These are phyloP conservation scores for Ophiognomonia clavigignenti-juglandacearum DNA, from an alignment of 2,329 filamentous ascomycete genomes.

Conservation along the genomic window DNA sequence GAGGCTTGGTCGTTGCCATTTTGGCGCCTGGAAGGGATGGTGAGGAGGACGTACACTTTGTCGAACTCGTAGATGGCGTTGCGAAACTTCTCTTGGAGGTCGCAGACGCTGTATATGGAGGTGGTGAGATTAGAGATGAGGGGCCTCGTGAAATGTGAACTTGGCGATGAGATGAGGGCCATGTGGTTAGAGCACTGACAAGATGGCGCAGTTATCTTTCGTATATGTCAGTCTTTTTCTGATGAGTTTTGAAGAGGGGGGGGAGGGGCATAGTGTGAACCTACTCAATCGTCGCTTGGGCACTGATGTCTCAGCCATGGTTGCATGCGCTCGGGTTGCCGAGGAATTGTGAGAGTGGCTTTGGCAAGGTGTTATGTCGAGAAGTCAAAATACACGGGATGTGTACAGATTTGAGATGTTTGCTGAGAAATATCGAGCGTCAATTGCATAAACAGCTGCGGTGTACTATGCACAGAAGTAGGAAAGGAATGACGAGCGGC, in stretches of 20 bases:
- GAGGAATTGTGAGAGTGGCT: background rate
- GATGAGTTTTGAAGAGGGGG: background rate
- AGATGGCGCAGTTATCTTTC: slow-evolving; percentile 46
- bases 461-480: background rate
- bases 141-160: background rate
- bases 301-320: slow-evolving; percentile 11
- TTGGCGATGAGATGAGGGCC: background rate
- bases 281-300: slow-evolving; percentile 12
- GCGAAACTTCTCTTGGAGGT: slow-evolving; percentile 91
- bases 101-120: slow-evolving; percentile 70
- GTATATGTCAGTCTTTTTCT: slow-evolving; percentile 9
- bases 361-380: background rate
- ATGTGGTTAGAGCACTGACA: slow-evolving; percentile 33
- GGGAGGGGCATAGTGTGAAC: background rate
- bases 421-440: slow-evolving; percentile 1
- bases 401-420: background rate
- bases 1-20: background rate
- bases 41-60: slow-evolving; percentile 55
- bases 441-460: no score
- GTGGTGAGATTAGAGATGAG: no score
- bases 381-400: background rate
- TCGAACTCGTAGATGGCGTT: slow-evolving; percentile 78
- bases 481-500: background rate
- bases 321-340: background rate
- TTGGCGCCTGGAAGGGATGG: background rate